Conservation (phyloP, 306 rosid genomes). For the Rosa lucieae region DNA sequence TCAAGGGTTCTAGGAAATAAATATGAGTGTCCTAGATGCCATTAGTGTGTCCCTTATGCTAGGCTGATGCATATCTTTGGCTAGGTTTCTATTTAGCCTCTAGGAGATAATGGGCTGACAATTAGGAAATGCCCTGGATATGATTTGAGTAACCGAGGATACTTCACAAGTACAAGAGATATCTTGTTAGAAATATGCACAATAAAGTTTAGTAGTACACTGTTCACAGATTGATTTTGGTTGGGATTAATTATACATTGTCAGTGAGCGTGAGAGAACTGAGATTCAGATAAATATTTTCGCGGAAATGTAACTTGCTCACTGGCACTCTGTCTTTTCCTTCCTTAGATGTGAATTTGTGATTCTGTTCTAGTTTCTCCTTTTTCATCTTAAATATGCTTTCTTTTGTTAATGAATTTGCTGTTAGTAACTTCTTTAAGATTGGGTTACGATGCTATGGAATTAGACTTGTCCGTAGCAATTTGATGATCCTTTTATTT, state of each 20-base stretch:
- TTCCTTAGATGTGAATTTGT: neutral
- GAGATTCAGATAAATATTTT: neutral
- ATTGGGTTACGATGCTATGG: neutral
- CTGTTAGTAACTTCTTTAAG: neutral
- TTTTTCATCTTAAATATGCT: neutral
- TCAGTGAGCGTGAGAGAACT: neutral
- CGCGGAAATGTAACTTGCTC: neutral
- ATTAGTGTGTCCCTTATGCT: constrained; percentile 3
- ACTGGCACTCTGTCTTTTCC: neutral
- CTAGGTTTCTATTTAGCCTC: neutral
- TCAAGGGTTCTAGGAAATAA: neutral
- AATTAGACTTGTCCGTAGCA: neutral
- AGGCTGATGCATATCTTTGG: neutral
- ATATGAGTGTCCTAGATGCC: neutral
- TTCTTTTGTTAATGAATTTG: neutral
- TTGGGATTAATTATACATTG: neutral
- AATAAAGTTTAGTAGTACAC: neutral
- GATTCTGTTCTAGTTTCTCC: neutral
- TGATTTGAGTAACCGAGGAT: neutral
- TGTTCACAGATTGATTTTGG: neutral
- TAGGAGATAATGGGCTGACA: neutral
- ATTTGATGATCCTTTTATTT: neutral
- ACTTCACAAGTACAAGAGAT: neutral
- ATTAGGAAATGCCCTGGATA: neutral
- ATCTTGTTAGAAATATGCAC: neutral